Evolutionary conservation across 2,329 filamentous ascomycete species (phyloP), one percentile per base, ranked within the genome.

Genomic region (Aschersonia sp.): DNA sequence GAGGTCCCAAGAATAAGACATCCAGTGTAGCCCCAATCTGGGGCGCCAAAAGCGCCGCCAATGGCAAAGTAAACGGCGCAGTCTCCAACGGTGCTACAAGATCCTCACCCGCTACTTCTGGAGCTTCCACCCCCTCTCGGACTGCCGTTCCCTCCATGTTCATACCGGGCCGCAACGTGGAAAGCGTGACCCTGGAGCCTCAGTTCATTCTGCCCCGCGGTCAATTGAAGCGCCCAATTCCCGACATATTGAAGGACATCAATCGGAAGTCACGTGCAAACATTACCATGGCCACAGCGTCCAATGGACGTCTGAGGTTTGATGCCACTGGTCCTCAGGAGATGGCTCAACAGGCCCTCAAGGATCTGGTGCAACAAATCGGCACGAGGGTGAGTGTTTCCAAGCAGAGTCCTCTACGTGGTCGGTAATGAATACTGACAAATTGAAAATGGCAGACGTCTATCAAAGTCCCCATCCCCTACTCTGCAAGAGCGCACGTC

Each of bases 181-280:
- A 94, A 64, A 76, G 77, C 40, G 79, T 94, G 54, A 75, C 78
- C 30, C 75, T 95, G 51, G 80, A 84, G 48, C 80, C 84, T 6
- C 77, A 81, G 44, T 83, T 92, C 61, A 78, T 97, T 61, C 75
- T 86, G 44, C 82, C 87, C 20, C 79, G 84, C 43, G 72, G 71
- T 51, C 82, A 94, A 63, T 71, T 96, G 59, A 94, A 85, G 73
- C 87, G 87, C 56, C 87, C 91, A 5, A 74, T 96, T 46, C 72
- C 80, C 32, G 91, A 97, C 55, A 82, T 92, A 54, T 72, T 96
- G 60, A 85, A 87, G 62, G 89, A 96, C 54, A 86, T 97, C 67
- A 96, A 94, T 69, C 86, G 84, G 67, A 86, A 84, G 61, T 94
- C 87, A 51, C 89, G 91, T 62, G 89, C 89, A 50, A 86, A 80